A percentile compares a stretch with the other conserved stretches of the same genome.
phyloP scores from a whole-genome alignment of 2,329 filamentous ascomycete genomes.

The Rhynchosporium secalis region DNA sequence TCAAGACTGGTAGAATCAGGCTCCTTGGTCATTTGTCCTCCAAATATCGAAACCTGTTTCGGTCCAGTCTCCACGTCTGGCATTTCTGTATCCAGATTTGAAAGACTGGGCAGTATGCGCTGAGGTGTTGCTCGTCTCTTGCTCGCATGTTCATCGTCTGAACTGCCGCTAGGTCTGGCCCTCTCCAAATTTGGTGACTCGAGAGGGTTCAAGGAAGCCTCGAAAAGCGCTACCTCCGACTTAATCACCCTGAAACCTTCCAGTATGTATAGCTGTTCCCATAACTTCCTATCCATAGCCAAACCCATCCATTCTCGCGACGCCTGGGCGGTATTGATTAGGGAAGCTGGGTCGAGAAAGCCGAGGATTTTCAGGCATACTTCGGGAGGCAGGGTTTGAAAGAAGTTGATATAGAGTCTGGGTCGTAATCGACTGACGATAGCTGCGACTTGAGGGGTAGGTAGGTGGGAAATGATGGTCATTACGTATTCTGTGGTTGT shows the following conservation, averaged over 20 bases:
- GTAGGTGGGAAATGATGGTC: slow-evolving; percentile 72
- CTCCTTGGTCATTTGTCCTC: slow-evolving; percentile 27
- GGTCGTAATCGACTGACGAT: slow-evolving; percentile 81
- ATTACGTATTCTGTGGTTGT: slow-evolving; percentile 70
- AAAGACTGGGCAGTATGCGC: slow-evolving; percentile 35
- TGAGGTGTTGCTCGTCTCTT: slow-evolving; percentile 56
- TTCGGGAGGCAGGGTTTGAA: slow-evolving; percentile 81
- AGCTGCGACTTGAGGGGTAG: slow-evolving; percentile 74
- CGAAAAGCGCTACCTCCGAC: slow-evolving; percentile 65
- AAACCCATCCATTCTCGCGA: slow-evolving; percentile 81
- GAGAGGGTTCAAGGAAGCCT: slow-evolving; percentile 58
- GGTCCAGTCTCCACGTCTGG: slow-evolving; percentile 39
- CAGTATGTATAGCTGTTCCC: slow-evolving; percentile 77
- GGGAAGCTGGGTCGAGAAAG: slow-evolving; percentile 77
- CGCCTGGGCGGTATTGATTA: slow-evolving; percentile 75
- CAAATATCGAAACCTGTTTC: slow-evolving; percentile 34
- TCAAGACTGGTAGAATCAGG: slow-evolving; percentile 24
- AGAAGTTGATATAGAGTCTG: slow-evolving; percentile 89
- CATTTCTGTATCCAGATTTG: slow-evolving; percentile 52
- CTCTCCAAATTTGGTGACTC: slow-evolving; percentile 45
- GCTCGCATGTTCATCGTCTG: slow-evolving; percentile 51
- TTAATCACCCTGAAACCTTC: slow-evolving; percentile 83
- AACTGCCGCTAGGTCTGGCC: slow-evolving; percentile 22
- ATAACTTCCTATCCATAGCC: slow-evolving; percentile 80
- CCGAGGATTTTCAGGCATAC: slow-evolving; percentile 87